Percentiles rank a stretch among this genome's conserved stretches.
These are phyloP conservation scores for Malus orientalis DNA, from an alignment of 306 rosid genomes.

Conservation along the genomic window DNA sequence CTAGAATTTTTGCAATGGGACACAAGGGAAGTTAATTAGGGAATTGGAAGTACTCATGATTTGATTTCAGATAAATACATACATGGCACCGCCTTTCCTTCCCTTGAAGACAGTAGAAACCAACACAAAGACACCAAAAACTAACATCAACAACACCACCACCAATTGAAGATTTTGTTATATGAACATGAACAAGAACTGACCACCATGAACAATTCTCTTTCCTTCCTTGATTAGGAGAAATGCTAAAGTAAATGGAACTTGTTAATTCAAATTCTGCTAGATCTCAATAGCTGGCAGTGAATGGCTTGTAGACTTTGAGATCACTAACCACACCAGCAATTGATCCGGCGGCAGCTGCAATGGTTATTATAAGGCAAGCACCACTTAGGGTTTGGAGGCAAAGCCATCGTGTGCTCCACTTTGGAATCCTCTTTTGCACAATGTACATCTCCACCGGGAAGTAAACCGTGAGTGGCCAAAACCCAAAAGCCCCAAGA, in stretches of 20 bases:
- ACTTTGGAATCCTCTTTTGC: constrained; percentile 55
- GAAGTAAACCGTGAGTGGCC: constrained; percentile 72
- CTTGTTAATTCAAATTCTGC: not conserved
- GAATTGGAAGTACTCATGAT: constrained; percentile 9
- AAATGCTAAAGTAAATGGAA: not conserved
- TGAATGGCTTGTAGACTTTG: constrained; percentile 47
- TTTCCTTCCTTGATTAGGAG: constrained; percentile 7
- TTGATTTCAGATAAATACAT: constrained; percentile 9
- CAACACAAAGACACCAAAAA: not conserved
- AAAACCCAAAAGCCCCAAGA: constrained; percentile 74
- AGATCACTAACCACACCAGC: constrained; percentile 52
- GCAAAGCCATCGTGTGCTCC: constrained; percentile 63
- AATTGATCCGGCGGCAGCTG: constrained; percentile 63
- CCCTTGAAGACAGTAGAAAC: constrained; percentile 1
- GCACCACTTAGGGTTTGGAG: constrained; percentile 52
- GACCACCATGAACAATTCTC: constrained; percentile 16
- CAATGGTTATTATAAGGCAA: constrained; percentile 50
- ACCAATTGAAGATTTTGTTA: constrained; percentile 19
- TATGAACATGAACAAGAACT: constrained; percentile 22
- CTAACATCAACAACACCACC: constrained; percentile 5
- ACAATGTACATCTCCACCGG: constrained; percentile 74
- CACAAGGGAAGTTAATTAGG: not conserved
- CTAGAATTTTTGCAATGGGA: not conserved
- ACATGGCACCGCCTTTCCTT: constrained; percentile 4
- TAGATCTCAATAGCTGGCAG: constrained; percentile 20